Conservation (phyloP, 2,329 filamentous ascomycete species). For the Raffaelea albimanens region DNA sequence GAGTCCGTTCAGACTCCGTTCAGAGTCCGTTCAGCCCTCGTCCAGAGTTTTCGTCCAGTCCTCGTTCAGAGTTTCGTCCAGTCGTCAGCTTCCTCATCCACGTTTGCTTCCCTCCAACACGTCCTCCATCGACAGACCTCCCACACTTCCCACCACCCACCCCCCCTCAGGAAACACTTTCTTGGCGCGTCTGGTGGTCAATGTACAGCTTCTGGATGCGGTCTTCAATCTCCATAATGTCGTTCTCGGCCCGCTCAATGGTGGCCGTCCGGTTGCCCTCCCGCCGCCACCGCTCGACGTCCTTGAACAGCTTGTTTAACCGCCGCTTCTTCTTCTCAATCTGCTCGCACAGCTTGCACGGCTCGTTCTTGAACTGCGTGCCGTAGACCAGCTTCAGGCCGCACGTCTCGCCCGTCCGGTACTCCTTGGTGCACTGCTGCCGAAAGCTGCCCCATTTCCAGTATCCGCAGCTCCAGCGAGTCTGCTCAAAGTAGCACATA, state of each 20-base stretch:
- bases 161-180: slow-evolving; percentile 25
- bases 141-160: background rate
- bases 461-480: slow-evolving; percentile 74
- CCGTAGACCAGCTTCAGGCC: slow-evolving; percentile 83
- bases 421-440: slow-evolving; percentile 87
- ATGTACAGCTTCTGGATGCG: slow-evolving; percentile 44
- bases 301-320: slow-evolving; percentile 61
- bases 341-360: slow-evolving; percentile 81
- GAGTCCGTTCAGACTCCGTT: too few species aligned
- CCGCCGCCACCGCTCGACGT: slow-evolving; percentile 66
- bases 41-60: too few species aligned
- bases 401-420: slow-evolving; percentile 92
- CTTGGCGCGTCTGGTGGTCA: slow-evolving; percentile 28
- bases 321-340: slow-evolving; percentile 77
- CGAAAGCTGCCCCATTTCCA: slow-evolving; percentile 94
- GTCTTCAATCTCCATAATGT: slow-evolving; percentile 55
- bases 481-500: slow-evolving; percentile 97
- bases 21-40: too few species aligned
- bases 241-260: slow-evolving; percentile 60
- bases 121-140: too few species aligned
- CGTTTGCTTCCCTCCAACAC: too few species aligned
- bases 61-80: too few species aligned
- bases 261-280: slow-evolving; percentile 67
- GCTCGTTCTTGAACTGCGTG: slow-evolving; percentile 52
- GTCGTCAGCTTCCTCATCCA: too few species aligned